phyloP scores from a whole-genome alignment of 192 early-diverging fungal genomes.

The Coemansia pectinata region DNA sequence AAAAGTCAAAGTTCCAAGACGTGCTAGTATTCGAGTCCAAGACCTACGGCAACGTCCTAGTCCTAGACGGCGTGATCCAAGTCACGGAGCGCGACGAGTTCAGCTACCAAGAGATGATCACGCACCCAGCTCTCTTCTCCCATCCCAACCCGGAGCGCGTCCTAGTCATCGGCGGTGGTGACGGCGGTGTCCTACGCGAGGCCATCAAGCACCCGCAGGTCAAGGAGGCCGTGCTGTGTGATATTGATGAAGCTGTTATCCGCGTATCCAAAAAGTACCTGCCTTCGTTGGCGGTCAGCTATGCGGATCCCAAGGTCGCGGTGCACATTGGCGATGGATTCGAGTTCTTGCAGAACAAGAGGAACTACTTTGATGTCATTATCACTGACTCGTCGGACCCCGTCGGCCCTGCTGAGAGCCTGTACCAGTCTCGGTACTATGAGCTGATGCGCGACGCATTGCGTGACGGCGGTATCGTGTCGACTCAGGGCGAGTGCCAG shows the following conservation, averaged over 20 bases:
- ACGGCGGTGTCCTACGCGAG: slow-evolving; percentile 98
- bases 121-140: slow-evolving; percentile 90
- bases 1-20: slow-evolving; percentile 95
- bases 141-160: slow-evolving; percentile 96
- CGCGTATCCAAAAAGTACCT: slow-evolving; percentile 92
- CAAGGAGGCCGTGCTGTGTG: slow-evolving; percentile 89
- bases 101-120: slow-evolving; percentile 99
- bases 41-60: slow-evolving; percentile 94
- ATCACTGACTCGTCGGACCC: slow-evolving; percentile 99
- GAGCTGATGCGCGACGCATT: slow-evolving; percentile 91
- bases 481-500: slow-evolving; percentile 98
- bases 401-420: slow-evolving; percentile 92
- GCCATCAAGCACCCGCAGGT: slow-evolving; percentile 95
- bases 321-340: slow-evolving; percentile 97
- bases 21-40: slow-evolving; percentile 96
- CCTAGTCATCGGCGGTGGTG: slow-evolving; percentile 98
- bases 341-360: slow-evolving; percentile 86
- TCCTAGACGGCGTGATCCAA: slow-evolving; percentile 98
- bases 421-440: slow-evolving; percentile 93
- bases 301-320: slow-evolving; percentile 92
- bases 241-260: slow-evolving; percentile 96
- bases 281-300: slow-evolving; percentile 91
- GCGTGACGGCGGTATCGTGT: slow-evolving; percentile 86
- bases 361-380: slow-evolving; percentile 91
- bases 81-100: slow-evolving; percentile 99